Evolutionary conservation across 305 asterid genomes (phyloP), one percentile per base, ranked within the genome.

Genomic region (Plantago lanceolata): DNA sequence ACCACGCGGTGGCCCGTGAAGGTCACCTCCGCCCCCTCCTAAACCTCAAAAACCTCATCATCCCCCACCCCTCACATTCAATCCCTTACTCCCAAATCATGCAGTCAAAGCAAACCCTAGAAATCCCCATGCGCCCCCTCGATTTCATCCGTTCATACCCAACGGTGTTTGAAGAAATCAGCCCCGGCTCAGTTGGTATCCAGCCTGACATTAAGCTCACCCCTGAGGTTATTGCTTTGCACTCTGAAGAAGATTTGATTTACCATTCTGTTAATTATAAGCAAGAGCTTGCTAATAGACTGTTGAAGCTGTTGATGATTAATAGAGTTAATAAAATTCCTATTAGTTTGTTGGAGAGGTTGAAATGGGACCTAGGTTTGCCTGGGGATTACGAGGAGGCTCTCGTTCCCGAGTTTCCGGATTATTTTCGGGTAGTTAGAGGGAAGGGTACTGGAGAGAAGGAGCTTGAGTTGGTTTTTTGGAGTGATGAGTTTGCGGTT

Each of bases 291-390:
- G 95, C 95, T 4, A 62, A 61, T 26, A 83, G 98, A 61, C 82
- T 89, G 4, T 65, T 87, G 84, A 92, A 89, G 81, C 66, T 92
- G 77, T 69, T 92, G 84, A 92, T 92, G 96, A 78, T 92, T n/a
- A 67, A 84, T 63, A 85, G 87, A 79, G 50, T 80, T 24, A 77
- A 81, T 71, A 77, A 81, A 70, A 75, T 92, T 45, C 94, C 95
- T 3, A 63, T 87, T 24, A 31, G 60, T 44, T 37, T 84, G 70
- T 24, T 93, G 79, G 86, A 89, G 48, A 73, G 66, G 56, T 74
- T 93, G 70, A 83, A 67, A 66, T 93, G 96, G 99, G 97, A 89
- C 45, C 63, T 89, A 70, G 95, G 97, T 18, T 78, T 91, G 84
- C 93, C 92, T 19, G 66, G 33, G 13, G 89, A 82, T 66, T 88